A percentile compares a stretch with the other conserved stretches of the same genome.
Conservation (phyloP, 1,284 basidiomycete species). For the Cutaneotrichosporon cutaneum region DNA sequence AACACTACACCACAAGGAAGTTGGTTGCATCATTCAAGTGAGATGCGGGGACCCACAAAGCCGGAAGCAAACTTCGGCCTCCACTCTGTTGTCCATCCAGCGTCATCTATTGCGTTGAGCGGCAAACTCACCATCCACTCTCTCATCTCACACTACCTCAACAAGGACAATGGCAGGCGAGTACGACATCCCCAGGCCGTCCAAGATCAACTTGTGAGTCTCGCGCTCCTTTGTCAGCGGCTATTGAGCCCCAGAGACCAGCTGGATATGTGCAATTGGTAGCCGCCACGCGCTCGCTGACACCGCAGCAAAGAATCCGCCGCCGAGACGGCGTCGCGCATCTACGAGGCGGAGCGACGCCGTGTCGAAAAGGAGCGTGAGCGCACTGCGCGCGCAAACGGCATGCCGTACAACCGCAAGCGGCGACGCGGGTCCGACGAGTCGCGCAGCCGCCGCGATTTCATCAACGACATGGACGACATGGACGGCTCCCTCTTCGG, state of each 20-base stretch:
- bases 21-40: background rate
- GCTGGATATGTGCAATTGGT: no score
- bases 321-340: constrained; percentile 30
- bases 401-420: background rate
- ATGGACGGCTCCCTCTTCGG: constrained; percentile 2
- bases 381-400: constrained; percentile 41
- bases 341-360: constrained; percentile 37
- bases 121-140: background rate
- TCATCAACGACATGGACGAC: background rate
- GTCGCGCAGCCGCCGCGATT: background rate
- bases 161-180: background rate
- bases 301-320: constrained; percentile 39
- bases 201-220: background rate
- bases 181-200: background rate
- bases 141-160: background rate
- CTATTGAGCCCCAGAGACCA: no score
- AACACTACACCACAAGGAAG: no score
- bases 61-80: background rate
- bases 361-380: constrained; percentile 20
- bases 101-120: background rate
- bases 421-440: constrained; percentile 1
- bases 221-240: no score
- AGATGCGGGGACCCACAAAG: background rate
- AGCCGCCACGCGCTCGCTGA: no score
- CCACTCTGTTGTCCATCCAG: background rate